Evolutionary conservation across 768 basidiomycete species (phyloP).

Genomic region (Lactarius sp.): DNA sequence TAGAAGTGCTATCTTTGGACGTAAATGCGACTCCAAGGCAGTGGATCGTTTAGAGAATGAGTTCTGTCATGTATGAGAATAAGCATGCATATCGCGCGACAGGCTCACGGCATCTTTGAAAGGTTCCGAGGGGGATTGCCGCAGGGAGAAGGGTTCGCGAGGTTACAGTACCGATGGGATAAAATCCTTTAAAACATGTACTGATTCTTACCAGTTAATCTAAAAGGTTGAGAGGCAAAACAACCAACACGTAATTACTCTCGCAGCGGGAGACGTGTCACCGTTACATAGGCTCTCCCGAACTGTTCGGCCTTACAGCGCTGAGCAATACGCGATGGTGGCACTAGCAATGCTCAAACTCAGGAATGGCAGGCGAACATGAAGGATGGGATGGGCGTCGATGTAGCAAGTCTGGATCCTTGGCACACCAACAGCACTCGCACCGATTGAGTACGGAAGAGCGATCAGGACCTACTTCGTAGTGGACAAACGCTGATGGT

Average conservation of each 20-base stretch:
- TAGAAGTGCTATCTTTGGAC: conserved; percentile 13
- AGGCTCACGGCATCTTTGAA: conserved; percentile 12
- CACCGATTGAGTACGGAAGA: neutral
- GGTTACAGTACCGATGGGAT: neutral
- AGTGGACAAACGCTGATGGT: conserved; percentile 1
- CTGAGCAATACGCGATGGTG: neutral
- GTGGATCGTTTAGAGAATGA: conserved; percentile 21
- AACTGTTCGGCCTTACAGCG: conserved; percentile 12
- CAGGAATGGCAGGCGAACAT: neutral
- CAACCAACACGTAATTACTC: conserved; percentile 15
- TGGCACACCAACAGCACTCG: neutral
- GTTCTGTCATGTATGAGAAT: conserved; percentile 17
- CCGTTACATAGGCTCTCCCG: conserved; percentile 12
- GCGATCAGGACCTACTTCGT: neutral
- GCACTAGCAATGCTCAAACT: neutral
- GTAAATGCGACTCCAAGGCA: conserved; percentile 19
- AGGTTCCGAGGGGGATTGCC: conserved; percentile 10
- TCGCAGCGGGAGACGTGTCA: conserved; percentile 10
- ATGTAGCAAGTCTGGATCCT: neutral
- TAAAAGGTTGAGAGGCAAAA: conserved; percentile 16
- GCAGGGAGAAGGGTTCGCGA: conserved; percentile 7
- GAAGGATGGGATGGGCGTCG: neutral
- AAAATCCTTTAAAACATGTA: conserved; percentile 3
- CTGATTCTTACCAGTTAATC: conserved; percentile 4
- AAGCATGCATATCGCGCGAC: conserved; percentile 10